Conservation (phyloP, 768 basidiomycete genomes). For the Amanita pallidorosea region DNA sequence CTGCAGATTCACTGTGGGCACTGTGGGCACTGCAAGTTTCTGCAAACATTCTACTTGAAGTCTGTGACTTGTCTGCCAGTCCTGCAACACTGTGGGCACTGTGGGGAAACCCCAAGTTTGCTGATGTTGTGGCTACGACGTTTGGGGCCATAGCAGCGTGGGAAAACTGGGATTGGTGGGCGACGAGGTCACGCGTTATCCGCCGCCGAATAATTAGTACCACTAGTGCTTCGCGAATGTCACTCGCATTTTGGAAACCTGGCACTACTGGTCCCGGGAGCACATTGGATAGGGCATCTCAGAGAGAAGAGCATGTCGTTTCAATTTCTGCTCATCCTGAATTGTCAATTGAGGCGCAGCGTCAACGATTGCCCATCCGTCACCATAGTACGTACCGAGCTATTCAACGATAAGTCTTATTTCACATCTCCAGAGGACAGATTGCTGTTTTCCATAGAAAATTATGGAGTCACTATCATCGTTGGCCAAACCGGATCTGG, state of each 20-base stretch:
- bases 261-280: constrained; percentile 80
- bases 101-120: too few relatives aligned
- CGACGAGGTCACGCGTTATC: too few relatives aligned
- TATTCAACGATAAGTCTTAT: constrained; percentile 1
- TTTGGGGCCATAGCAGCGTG: too few relatives aligned
- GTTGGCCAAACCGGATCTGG: constrained; percentile 96
- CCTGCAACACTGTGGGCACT: too few relatives aligned
- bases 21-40: too few relatives aligned
- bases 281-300: constrained; percentile 73
- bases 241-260: constrained; percentile 82
- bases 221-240: too few relatives aligned
- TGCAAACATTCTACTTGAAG: too few relatives aligned
- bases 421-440: constrained; percentile 47
- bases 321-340: constrained; percentile 45
- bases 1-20: too few relatives aligned
- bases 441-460: constrained; percentile 77
- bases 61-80: too few relatives aligned
- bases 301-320: constrained; percentile 63
- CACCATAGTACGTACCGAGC: constrained; percentile 58
- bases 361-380: constrained; percentile 80
- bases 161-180: too few relatives aligned
- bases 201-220: too few relatives aligned
- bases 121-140: too few relatives aligned
- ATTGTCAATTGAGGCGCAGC: constrained; percentile 60
- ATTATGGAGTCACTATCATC: constrained; percentile 74